phyloP scores from a whole-genome alignment of 805 yeast species.

The Monosporozyma servazzii region DNA sequence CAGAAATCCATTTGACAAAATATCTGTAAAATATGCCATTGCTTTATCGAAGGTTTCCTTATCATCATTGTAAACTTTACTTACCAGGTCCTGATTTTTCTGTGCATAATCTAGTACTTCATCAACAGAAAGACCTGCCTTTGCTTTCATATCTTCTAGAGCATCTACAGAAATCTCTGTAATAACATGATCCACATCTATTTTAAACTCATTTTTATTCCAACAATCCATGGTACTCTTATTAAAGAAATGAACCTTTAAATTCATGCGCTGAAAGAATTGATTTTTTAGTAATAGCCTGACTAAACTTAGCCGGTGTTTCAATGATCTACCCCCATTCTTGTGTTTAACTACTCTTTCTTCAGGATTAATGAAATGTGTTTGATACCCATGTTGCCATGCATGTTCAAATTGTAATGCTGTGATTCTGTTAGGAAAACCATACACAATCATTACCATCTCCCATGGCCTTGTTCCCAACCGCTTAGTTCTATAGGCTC shows the following conservation, averaged over 20 bases:
- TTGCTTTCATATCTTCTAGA: constrained; percentile 3
- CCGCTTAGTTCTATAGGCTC: constrained; percentile 59
- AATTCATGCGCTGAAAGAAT: constrained; percentile 38
- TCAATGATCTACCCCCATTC: constrained; percentile 34
- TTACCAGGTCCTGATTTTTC: constrained; percentile 22
- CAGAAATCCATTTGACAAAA: constrained; percentile 17
- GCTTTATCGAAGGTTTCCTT: constrained; percentile 7
- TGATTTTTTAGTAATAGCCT: constrained; percentile 35
- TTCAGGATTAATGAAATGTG: constrained; percentile 42
- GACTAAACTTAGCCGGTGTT: constrained; percentile 40
- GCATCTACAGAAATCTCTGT: constrained; percentile 5
- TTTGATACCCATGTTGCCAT: constrained; percentile 63
- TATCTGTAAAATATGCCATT: constrained; percentile 13
- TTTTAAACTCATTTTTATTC: constrained; percentile 18
- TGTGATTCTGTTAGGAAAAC: constrained; percentile 58
- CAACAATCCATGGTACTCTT: constrained; percentile 17
- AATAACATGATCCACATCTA: background rate
- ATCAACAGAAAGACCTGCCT: constrained; percentile 6
- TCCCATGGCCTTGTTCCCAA: constrained; percentile 65
- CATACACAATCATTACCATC: constrained; percentile 52
- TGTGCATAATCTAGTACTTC: constrained; percentile 11
- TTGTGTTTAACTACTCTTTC: constrained; percentile 33
- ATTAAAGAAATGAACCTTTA: constrained; percentile 40
- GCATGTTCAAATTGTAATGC: constrained; percentile 83
- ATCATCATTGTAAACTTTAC: constrained; percentile 17